A percentile compares a stretch with the other conserved stretches of the same genome.
These are phyloP conservation scores for Aurifilum marmelostoma DNA, from an alignment of 2,329 filamentous ascomycete species.

Conservation along the genomic window DNA sequence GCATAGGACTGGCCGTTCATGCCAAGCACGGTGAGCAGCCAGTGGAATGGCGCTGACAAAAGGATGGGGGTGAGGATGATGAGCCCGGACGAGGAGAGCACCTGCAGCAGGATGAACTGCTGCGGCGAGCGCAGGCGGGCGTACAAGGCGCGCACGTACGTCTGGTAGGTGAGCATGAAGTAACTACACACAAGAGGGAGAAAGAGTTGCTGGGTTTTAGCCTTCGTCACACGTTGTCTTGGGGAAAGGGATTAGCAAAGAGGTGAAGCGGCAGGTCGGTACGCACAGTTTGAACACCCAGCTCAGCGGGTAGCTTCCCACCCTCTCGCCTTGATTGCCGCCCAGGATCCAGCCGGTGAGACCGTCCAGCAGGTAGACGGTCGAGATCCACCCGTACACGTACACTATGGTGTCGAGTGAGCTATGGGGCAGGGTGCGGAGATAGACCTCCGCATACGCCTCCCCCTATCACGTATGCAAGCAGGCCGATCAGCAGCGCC, in stretches of 20 bases:
- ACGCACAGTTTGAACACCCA: slow-evolving; percentile 72
- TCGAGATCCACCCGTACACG: slow-evolving; percentile 71
- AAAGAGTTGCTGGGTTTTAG: neutral
- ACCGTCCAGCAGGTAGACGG: slow-evolving; percentile 66
- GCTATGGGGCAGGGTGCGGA: slow-evolving; percentile 67
- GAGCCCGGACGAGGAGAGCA: slow-evolving; percentile 64
- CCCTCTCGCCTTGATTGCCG: slow-evolving; percentile 66
- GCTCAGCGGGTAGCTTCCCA: slow-evolving; percentile 70
- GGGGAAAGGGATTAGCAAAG: too few species aligned
- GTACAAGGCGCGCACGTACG: slow-evolving; percentile 70
- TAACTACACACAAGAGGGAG: slow-evolving; percentile 46
- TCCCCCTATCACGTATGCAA: slow-evolving; percentile 71
- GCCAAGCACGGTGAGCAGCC: slow-evolving; percentile 54
- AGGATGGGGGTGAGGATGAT: slow-evolving; percentile 67
- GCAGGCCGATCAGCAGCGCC: slow-evolving; percentile 63
- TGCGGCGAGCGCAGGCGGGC: slow-evolving; percentile 66
- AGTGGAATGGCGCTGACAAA: slow-evolving; percentile 64
- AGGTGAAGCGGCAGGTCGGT: too few species aligned
- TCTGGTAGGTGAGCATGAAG: slow-evolving; percentile 72
- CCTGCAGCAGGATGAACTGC: slow-evolving; percentile 68
- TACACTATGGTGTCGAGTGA: slow-evolving; percentile 70
- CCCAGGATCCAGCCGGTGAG: slow-evolving; percentile 70
- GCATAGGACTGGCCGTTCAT: slow-evolving; percentile 63
- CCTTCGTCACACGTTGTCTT: slow-evolving; percentile 25
- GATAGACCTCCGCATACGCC: slow-evolving; percentile 70